phyloP scores from a whole-genome alignment of 257 asterid genomes.

The Solanum chiquidenum region DNA sequence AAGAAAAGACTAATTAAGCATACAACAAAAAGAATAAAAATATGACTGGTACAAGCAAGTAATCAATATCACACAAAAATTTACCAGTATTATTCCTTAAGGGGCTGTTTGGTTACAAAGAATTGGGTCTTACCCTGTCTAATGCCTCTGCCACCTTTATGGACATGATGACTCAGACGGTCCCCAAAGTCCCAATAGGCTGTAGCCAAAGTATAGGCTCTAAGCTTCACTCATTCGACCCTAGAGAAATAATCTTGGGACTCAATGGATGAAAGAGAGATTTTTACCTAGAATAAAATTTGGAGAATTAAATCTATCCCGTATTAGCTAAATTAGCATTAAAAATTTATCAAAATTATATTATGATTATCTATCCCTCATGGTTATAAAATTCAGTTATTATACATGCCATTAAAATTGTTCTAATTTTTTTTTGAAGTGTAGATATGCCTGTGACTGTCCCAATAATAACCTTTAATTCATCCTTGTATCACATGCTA shows the following conservation, averaged over 20 bases:
- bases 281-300: no score
- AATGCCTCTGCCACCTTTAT: no score
- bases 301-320: no score
- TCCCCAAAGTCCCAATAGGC: no score
- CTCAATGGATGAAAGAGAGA: no score
- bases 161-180: no score
- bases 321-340: no score
- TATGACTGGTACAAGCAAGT: neutral
- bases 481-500: neutral
- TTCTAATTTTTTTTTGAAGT: neutral
- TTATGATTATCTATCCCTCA: neutral
- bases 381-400: neutral
- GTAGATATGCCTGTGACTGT: neutral
- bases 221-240: no score
- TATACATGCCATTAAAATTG: neutral
- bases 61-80: neutral
- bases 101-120: neutral
- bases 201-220: no score
- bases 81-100: no score
- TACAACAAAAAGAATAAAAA: neutral
- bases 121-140: no score
- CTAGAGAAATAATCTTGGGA: no score
- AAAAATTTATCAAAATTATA: neutral
- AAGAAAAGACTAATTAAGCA: neutral
- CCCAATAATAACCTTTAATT: neutral